Conservation (phyloP, 1,284 basidiomycete genomes). For the Cerioporus squamosus region DNA sequence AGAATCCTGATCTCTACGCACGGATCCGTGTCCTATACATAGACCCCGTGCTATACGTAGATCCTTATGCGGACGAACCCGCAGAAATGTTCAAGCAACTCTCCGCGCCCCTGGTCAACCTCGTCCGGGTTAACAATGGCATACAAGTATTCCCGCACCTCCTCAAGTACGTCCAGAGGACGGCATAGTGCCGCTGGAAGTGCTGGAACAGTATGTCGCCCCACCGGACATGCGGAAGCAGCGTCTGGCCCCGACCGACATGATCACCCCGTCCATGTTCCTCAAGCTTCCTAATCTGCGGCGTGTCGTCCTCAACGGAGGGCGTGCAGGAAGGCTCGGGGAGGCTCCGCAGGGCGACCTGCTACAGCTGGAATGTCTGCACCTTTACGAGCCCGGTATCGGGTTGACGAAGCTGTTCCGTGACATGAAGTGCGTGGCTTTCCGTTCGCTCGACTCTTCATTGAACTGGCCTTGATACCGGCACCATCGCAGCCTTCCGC, state of each 20-base stretch:
- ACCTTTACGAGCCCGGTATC: background rate
- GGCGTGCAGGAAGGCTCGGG: background rate
- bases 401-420: slow-evolving; percentile 1
- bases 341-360: background rate
- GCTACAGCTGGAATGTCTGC: slow-evolving; percentile 1
- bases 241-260: background rate
- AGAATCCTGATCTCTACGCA: too few relatives aligned
- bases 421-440: background rate
- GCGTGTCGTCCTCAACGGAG: background rate
- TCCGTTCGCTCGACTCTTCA: background rate
- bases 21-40: too few relatives aligned
- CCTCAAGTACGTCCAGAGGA: background rate
- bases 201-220: background rate
- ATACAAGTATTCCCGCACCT: background rate
- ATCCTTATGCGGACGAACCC: background rate
- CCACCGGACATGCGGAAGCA: background rate
- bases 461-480: background rate
- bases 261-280: background rate
- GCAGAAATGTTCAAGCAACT: background rate
- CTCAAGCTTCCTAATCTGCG: background rate
- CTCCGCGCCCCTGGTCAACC: background rate
- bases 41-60: too few relatives aligned
- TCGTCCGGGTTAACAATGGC: background rate
- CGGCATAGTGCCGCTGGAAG: background rate
- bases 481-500: background rate